These are phyloP conservation scores for Pestalotiopsis sp. DNA, from an alignment of 2,329 filamentous ascomycete species.

Conservation along the genomic window DNA sequence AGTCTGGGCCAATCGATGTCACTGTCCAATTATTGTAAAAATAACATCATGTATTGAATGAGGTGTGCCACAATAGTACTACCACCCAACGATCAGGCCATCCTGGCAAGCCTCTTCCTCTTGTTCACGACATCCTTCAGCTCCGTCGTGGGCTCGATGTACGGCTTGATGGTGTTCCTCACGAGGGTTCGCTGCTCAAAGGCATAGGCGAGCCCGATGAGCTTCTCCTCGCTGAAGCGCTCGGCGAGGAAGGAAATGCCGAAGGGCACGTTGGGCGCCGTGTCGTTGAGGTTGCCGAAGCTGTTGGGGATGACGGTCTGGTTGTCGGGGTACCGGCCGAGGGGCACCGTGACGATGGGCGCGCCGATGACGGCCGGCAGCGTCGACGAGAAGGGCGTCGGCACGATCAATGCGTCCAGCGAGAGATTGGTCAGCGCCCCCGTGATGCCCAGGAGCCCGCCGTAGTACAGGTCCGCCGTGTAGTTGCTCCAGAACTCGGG, in stretches of 20 bases:
- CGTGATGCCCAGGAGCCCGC: conserved; percentile 58
- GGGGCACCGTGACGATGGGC: conserved; percentile 63
- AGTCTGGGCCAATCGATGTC: too few relatives aligned
- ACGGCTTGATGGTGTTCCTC: conserved; percentile 27
- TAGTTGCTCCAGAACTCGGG: conserved; percentile 58
- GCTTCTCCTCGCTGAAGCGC: conserved; percentile 58
- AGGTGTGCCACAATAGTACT: too few relatives aligned
- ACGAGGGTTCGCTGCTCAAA: conserved; percentile 60
- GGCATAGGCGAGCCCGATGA: conserved; percentile 68
- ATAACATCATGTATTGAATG: too few relatives aligned
- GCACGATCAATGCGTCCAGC: conserved; percentile 63
- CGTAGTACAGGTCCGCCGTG: conserved; percentile 51
- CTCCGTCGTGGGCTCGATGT: conserved; percentile 32
- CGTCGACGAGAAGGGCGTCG: conserved; percentile 47
- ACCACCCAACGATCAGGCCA: background rate
- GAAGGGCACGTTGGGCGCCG: conserved; percentile 56
- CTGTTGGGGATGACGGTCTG: conserved; percentile 44
- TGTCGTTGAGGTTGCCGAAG: conserved; percentile 49
- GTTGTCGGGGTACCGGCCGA: conserved; percentile 50
- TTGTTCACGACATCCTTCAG: conserved; percentile 22
- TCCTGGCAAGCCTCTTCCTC: background rate
- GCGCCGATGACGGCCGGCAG: conserved; percentile 57
- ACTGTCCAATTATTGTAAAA: too few relatives aligned
- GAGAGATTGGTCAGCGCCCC: conserved; percentile 57
- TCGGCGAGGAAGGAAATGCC: conserved; percentile 64